Base-by-base conservation (phyloP, 371 early-diverging fungal genomes). In the Mucor sp. region DNA sequence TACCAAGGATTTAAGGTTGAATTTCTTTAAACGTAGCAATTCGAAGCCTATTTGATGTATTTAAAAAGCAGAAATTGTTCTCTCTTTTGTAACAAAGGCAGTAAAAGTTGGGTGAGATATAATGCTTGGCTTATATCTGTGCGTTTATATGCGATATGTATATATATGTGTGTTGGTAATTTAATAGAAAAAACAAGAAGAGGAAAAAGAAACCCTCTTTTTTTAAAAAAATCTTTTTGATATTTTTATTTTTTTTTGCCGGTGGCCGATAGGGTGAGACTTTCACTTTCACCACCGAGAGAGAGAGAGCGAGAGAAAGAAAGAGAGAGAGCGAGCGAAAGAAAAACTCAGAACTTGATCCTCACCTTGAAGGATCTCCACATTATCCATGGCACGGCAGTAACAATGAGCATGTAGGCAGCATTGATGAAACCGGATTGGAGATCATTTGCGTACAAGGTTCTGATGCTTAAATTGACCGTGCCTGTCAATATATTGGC, bases 401-500 rank as follows among this genome's bases (percentile, higher is more conserved):
- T 58, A 9, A 90, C 85, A 25, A 85, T 71, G 14, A 80, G 33
- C 56, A 87, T 76, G 63, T 95, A 94, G 1, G 62, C 70, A 0
- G 70, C 65, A 61, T 93, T 70, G 6, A 94, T 81, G 1, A 65
- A 58, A 23, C 82, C 64, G 0, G 93, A 83, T 21, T 72, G 59
- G 7, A 65, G n/a, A 21, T 78, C 70, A 4, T 70, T 67, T 27
- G 81, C 74, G 66, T 86, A 82, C 9, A 96, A 79, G 1, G 97
- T 95, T 66, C 90, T 74, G 11, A 91, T 74, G 6, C 84, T 73
- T 65, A 96, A 61, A 70, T 97, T 97, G 25, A 94, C 81, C 0
- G 87, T 58, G 2, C 97, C 97, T 9, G 96, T 97, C 53, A 93
- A 68, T 6, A 96, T 44, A 72, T 97, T 97, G 37, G 93, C 96